Evolutionary conservation across 1,284 basidiomycete species (phyloP).

Genomic region (Ustilago hordei): DNA sequence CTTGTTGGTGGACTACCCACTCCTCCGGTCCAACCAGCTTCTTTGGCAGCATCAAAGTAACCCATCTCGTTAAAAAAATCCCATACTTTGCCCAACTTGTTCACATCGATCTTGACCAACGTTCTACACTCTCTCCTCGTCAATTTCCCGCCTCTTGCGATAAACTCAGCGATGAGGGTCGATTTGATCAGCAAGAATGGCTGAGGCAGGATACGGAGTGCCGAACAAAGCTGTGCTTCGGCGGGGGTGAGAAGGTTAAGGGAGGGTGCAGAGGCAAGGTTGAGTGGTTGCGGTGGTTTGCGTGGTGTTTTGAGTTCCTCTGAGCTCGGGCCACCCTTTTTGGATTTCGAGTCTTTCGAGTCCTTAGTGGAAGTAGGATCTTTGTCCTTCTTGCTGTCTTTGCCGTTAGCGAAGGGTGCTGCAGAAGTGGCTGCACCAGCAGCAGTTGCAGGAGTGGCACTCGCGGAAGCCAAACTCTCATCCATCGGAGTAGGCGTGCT

Average conservation of each 20-base stretch:
- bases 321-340: slow-evolving; percentile 17
- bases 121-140: slow-evolving; percentile 59
- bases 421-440: slow-evolving; percentile 14
- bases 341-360: slow-evolving; percentile 30
- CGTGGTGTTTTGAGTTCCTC: slow-evolving; percentile 54
- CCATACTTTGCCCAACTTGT: slow-evolving; percentile 66
- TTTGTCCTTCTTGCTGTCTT: slow-evolving; percentile 37
- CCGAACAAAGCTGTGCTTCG: slow-evolving; percentile 64
- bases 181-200: slow-evolving; percentile 67
- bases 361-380: slow-evolving; percentile 19
- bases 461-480: slow-evolving; percentile 18
- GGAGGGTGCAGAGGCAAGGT: slow-evolving; percentile 60
- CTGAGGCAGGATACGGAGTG: slow-evolving; percentile 64
- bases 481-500: slow-evolving; percentile 51
- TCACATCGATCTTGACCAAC: slow-evolving; percentile 65
- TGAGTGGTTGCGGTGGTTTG: slow-evolving; percentile 59
- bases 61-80: slow-evolving; percentile 67
- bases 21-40: slow-evolving; percentile 51
- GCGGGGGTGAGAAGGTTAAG: slow-evolving; percentile 62
- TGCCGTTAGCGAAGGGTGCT: slow-evolving; percentile 20
- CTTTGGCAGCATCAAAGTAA: slow-evolving; percentile 56
- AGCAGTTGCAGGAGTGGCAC: slow-evolving; percentile 14
- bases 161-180: slow-evolving; percentile 60
- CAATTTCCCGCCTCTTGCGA: slow-evolving; percentile 58
- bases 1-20: slow-evolving; percentile 46